A percentile compares a stretch with the other conserved stretches of the same genome.
These are phyloP conservation scores for Porogramme epimiltina DNA, from an alignment of 1,284 basidiomycete species.

Conservation along the genomic window DNA sequence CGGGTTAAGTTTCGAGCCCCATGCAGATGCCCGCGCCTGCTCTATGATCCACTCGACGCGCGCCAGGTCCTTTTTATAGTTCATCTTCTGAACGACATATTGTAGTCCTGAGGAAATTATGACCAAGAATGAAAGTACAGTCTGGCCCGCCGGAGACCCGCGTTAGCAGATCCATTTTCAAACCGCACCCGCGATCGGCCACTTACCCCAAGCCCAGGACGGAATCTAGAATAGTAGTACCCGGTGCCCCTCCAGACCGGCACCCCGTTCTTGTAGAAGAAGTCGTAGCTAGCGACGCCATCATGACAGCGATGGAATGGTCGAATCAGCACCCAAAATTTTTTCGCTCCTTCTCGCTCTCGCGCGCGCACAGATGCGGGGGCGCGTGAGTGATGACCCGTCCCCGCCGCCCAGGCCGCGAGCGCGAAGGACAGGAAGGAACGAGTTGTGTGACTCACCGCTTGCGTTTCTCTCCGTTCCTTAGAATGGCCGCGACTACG, in stretches of 20 bases:
- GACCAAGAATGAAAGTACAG: constrained; percentile 76
- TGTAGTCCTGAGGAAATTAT: constrained; percentile 78
- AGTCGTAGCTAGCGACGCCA: constrained; percentile 67
- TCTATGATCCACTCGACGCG: constrained; percentile 68
- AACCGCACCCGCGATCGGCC: background rate
- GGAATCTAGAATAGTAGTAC: constrained; percentile 92
- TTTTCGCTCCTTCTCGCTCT: no score
- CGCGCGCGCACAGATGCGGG: no score
- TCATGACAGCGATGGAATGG: background rate
- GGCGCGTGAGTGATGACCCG: no score
- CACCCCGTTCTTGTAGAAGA: constrained; percentile 91
- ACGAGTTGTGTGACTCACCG: no score
- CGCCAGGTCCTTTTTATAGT: constrained; percentile 70
- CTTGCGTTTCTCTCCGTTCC: constrained; percentile 74
- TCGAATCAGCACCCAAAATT: constrained; percentile 1
- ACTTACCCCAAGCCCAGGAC: constrained; percentile 82
- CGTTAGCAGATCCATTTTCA: constrained; percentile 12
- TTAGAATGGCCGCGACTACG: constrained; percentile 81
- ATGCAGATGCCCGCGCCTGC: constrained; percentile 71
- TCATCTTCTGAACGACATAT: constrained; percentile 76
- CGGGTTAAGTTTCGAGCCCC: constrained; percentile 71
- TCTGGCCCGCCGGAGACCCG: constrained; percentile 38
- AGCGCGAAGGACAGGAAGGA: no score
- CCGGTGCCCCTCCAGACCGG: constrained; percentile 86
- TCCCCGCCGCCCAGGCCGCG: no score